phyloP scores from a whole-genome alignment of 2,329 filamentous ascomycete species.

The Coniochaeta hoffmannii region DNA sequence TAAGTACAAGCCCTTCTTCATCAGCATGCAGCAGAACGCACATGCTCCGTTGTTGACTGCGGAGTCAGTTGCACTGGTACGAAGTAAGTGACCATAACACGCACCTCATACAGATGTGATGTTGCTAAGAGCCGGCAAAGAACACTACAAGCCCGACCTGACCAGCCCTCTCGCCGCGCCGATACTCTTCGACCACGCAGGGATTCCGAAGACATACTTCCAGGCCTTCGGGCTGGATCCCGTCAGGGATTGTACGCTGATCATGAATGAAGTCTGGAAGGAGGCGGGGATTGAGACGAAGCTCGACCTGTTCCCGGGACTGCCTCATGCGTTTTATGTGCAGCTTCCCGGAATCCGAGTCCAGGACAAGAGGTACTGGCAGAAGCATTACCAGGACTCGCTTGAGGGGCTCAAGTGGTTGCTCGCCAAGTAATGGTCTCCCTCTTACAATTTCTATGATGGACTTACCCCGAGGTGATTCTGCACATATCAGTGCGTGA shows the following conservation, averaged over 20 bases:
- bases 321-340: conserved; percentile 21
- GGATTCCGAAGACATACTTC: conserved; percentile 22
- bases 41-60: conserved; percentile 15
- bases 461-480: no score
- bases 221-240: conserved; percentile 22
- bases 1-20: conserved; percentile 18
- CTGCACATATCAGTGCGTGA: neutral
- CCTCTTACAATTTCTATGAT: no score
- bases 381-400: no score
- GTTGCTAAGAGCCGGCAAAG: neutral
- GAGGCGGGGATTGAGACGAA: conserved; percentile 19
- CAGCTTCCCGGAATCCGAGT: neutral
- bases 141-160: conserved; percentile 19
- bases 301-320: conserved; percentile 19
- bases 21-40: conserved; percentile 20
- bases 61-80: conserved; percentile 15
- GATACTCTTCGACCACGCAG: conserved; percentile 12
- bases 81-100: conserved; percentile 12
- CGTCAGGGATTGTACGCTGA: conserved; percentile 19
- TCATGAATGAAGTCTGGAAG: conserved; percentile 20
- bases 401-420: no score
- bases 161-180: conserved; percentile 19
- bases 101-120: no score
- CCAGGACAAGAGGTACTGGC: neutral
- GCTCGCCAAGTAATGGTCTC: no score